Evolutionary conservation across 1,284 basidiomycete species (phyloP).

Genomic region (Apiotrichum sp.): DNA sequence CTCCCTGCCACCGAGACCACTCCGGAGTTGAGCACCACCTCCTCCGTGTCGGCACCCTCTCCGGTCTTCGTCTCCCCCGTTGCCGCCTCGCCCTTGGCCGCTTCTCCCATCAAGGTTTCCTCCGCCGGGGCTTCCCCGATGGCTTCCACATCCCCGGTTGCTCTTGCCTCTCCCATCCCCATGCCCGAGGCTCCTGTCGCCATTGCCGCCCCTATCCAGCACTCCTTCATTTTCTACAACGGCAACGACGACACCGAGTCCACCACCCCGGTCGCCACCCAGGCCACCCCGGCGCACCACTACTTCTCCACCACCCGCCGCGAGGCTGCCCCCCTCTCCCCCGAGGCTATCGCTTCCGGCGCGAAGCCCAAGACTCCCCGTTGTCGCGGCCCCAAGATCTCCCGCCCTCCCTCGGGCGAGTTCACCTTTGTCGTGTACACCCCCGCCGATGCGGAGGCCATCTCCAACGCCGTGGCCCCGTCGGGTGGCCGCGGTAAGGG

Average conservation of each 20-base stretch:
- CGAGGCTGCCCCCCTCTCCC: neutral
- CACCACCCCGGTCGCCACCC: neutral
- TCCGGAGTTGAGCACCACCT: too few relatives aligned
- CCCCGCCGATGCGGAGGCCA: constrained; percentile 34
- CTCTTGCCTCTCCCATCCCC: too few relatives aligned
- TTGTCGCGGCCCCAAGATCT: neutral
- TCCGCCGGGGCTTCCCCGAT: too few relatives aligned
- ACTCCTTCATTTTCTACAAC: neutral
- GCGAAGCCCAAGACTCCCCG: neutral
- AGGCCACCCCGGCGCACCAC: neutral
- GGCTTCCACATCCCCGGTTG: too few relatives aligned
- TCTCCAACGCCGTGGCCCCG: constrained; percentile 42
- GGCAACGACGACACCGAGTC: neutral
- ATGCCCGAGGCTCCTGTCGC: too few relatives aligned
- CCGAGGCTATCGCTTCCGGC: too few relatives aligned
- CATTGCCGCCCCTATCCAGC: too few relatives aligned
- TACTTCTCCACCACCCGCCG: neutral
- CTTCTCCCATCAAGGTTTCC: too few relatives aligned
- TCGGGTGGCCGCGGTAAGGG: constrained; percentile 31
- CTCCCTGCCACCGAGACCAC: too few relatives aligned
- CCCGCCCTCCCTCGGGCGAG: neutral
- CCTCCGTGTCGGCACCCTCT: too few relatives aligned
- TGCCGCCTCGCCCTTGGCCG: too few relatives aligned
- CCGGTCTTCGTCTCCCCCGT: too few relatives aligned
- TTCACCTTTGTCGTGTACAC: constrained; percentile 44